phyloP scores from a whole-genome alignment of 345 rosid genomes.

The Iberis pinnata region DNA sequence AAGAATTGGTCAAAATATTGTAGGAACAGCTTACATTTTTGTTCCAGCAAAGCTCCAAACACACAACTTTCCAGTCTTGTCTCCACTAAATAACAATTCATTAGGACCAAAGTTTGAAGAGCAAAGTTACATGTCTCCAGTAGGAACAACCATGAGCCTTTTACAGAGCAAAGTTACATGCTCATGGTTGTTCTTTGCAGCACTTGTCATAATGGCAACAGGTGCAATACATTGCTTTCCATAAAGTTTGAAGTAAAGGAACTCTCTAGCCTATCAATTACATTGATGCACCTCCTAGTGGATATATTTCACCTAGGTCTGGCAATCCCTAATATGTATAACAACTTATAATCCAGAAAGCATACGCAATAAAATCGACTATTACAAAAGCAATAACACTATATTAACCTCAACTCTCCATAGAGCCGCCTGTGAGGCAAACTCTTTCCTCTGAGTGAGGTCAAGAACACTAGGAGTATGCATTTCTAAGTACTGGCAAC shows the following conservation, averaged over 20 bases:
- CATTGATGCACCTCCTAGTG: slow-evolving; percentile 79
- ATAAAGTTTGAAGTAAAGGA: slow-evolving; percentile 72
- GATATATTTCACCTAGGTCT: slow-evolving; percentile 89
- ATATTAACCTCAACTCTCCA: slow-evolving; percentile 82
- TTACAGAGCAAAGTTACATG: slow-evolving; percentile 65
- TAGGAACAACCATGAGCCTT: slow-evolving; percentile 82
- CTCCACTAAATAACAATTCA: slow-evolving; percentile 46
- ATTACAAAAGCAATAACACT: slow-evolving; percentile 12
- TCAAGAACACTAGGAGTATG: slow-evolving; percentile 67
- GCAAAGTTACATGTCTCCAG: too few species aligned
- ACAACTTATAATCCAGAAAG: slow-evolving; percentile 42
- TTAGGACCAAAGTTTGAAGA: slow-evolving; percentile 40
- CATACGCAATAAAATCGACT: not conserved
- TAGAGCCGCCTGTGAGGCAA: slow-evolving; percentile 83
- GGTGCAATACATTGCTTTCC: slow-evolving; percentile 85
- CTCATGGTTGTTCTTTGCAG: slow-evolving; percentile 88
- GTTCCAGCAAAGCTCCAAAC: slow-evolving; percentile 25
- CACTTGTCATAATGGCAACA: slow-evolving; percentile 91
- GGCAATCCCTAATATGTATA: slow-evolving; percentile 76
- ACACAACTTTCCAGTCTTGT: slow-evolving; percentile 35
- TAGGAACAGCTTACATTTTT: slow-evolving; percentile 6
- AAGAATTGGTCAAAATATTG: not conserved
- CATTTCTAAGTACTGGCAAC: slow-evolving; percentile 58
- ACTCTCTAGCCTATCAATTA: slow-evolving; percentile 72
- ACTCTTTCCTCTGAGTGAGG: slow-evolving; percentile 58